Base-by-base conservation (phyloP, 202 grass and related monocot species). In the Zizania palustris region DNA sequence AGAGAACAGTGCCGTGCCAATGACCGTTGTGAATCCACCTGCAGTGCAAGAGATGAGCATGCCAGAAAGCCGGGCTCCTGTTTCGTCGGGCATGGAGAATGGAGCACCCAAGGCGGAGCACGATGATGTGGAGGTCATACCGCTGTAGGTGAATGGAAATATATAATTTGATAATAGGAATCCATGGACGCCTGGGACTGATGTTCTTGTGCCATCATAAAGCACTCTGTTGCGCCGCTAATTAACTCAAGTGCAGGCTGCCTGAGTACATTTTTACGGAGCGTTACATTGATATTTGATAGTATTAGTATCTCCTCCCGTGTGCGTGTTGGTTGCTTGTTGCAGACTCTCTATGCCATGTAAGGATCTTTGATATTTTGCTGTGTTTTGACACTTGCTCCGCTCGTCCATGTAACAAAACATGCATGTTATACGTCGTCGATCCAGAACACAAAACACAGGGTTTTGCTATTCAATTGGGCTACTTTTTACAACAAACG, bases 1-100 rank as follows among this genome's bases (percentile, higher is more conserved):
- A 20, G 90, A 93, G 45, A 87, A 76, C 84, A 73, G 62, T 6
- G 84, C 58, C 0, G 59, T 86, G 58, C 81, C 74, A 13, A 89
- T 91, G 88, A 93, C 88, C 0, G 72, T 91, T 16, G 90, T 97
- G 15, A 93, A 93, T 69, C 86, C 90, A 1, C 93, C 93, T 77
- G 82, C 88, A 0, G 65, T 97, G 69, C 94, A 93, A 57, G 86
- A 93, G 85, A 97, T 97, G 94, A 86, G 63, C 75, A 59, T 85
- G 84, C 2, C 72, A 15, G 86, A 88, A 72, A 83, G 10, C 45
- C 86, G 45, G 45, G 51, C 11, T 40, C 38, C 81, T 63, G 63
- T 15, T 1, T 59, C 38, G 21, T 39, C 60, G 0, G 51, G 51
- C n/a, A 55, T 55, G 51, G 78, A 78, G 45, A 78, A 88, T 10